A percentile compares a stretch with the other conserved stretches of the same genome.
Conservation (phyloP, 1,139 yeast species). For the Blastobotrys indianensis region DNA sequence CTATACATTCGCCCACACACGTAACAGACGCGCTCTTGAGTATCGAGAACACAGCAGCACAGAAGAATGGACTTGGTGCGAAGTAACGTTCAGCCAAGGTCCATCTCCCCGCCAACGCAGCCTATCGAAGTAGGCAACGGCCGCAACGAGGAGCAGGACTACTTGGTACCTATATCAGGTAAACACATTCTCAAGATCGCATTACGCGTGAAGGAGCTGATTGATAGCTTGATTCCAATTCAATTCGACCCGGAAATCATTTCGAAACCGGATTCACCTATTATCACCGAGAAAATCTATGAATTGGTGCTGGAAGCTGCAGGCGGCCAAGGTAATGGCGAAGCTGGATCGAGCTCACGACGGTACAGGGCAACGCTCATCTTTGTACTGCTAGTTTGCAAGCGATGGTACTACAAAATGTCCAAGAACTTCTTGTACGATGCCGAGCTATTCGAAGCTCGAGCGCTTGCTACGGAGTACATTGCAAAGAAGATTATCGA, state of each 20-base stretch:
- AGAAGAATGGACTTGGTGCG: neutral
- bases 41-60: neutral
- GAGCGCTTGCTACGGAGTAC: conserved; percentile 66
- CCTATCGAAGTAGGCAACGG: neutral
- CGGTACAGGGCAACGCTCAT: conserved; percentile 63
- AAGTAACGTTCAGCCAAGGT: neutral
- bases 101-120: neutral
- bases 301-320: conserved; percentile 65
- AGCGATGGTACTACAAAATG: conserved; percentile 68
- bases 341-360: conserved; percentile 48
- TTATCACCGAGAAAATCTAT: conserved; percentile 55
- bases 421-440: conserved; percentile 60
- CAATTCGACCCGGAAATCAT: conserved; percentile 49
- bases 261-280: conserved; percentile 53
- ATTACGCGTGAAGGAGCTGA: conserved; percentile 61
- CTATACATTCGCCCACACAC: neutral
- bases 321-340: conserved; percentile 69
- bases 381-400: conserved; percentile 67
- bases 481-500: conserved; percentile 69
- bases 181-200: conserved; percentile 70
- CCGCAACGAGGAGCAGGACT: conserved; percentile 12
- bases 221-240: conserved; percentile 66
- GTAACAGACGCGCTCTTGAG: neutral
- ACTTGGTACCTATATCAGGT: conserved; percentile 20
- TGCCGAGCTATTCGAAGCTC: conserved; percentile 52